A percentile compares a stretch with the other conserved stretches of the same genome.
These are phyloP conservation scores for Cutaneotrichosporon mucoides DNA, from an alignment of 1,284 basidiomycete species.

Conservation along the genomic window DNA sequence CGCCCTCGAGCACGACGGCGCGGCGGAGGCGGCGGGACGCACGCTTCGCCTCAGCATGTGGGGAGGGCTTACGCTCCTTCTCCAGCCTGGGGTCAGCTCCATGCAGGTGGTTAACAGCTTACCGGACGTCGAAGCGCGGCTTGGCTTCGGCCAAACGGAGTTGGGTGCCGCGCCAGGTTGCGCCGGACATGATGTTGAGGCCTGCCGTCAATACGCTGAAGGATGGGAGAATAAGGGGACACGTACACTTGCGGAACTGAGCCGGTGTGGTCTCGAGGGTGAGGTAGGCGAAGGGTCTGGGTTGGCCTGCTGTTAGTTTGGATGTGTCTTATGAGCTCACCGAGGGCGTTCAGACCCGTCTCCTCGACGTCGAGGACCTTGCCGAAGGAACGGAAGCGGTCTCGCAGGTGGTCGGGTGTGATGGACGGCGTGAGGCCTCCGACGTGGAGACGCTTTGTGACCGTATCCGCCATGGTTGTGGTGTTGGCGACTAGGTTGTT, in stretches of 20 bases:
- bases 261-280: slow-evolving; percentile 40
- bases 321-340: slow-evolving; percentile 23
- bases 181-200: slow-evolving; percentile 47
- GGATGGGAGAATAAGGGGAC: background rate
- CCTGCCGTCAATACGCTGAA: slow-evolving; percentile 23
- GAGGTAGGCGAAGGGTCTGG: slow-evolving; percentile 43
- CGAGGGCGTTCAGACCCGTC: slow-evolving; percentile 37
- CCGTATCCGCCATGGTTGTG: slow-evolving; percentile 19
- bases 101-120: background rate
- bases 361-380: slow-evolving; percentile 40
- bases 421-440: slow-evolving; percentile 45
- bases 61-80: slow-evolving; percentile 20
- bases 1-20: slow-evolving; percentile 21
- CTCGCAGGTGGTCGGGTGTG: slow-evolving; percentile 40
- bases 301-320: slow-evolving; percentile 32
- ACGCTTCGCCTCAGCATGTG: slow-evolving; percentile 12
- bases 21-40: slow-evolving; percentile 9
- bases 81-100: slow-evolving; percentile 17
- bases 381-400: slow-evolving; percentile 46
- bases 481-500: too few species aligned
- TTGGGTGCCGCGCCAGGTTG: slow-evolving; percentile 46
- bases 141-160: slow-evolving; percentile 47
- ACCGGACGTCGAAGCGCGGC: slow-evolving; percentile 26
- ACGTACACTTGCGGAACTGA: slow-evolving; percentile 44
- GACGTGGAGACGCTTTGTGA: slow-evolving; percentile 44